Evolutionary conservation across 352 stramenopile species (phyloP), one percentile per base, ranked within the genome.

Genomic region (Globisporangium camurandrum): DNA sequence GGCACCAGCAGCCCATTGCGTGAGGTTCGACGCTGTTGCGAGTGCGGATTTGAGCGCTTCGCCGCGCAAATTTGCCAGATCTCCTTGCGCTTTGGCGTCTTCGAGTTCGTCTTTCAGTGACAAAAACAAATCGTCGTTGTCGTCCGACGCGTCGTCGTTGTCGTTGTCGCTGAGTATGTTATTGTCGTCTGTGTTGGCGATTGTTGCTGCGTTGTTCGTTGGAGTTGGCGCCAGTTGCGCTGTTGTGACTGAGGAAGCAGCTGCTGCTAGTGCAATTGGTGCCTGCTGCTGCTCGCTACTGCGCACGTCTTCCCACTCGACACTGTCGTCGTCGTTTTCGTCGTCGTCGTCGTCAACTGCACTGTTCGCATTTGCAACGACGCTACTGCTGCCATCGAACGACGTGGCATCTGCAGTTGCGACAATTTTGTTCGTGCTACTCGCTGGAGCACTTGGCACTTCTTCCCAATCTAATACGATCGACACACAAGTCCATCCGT

Each of bases 1-100:
- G 34, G 82, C 82, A 42, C 82, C 82, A 40, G 80, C 82, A 42
- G 82, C 79, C 82, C 82, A 93, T 77, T 93, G 82, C 67, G 82
- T 93, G 16, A 93, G 65, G 47, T 93, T 93, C 0, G 82, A 88
- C n/a, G 82, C 82, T 12, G 82, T 93, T 4, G 56, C 62, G 49
- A 93, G 84, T 2, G 77, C 82, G 51, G 82, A 89, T 20, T 87
- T 66, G 24, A 93, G 51, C 16, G 82, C 82, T 48, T 93, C 81
- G 44, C 80, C 60, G 45, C 82, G 75, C 3, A 86, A 56, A 36
- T 69, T 49, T 9, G 70, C 61, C 12, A 92, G 48, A 64, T 89
- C 80, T 52, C 75, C 65, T 43, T 89, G 71, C 0, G 69, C 77
- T 44, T 78, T 83, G 2, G 67, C 75, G 36, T 91, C 80, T 44